phyloP scores from a whole-genome alignment of 2,329 filamentous ascomycete genomes.

The Lachnellula occidentalis region DNA sequence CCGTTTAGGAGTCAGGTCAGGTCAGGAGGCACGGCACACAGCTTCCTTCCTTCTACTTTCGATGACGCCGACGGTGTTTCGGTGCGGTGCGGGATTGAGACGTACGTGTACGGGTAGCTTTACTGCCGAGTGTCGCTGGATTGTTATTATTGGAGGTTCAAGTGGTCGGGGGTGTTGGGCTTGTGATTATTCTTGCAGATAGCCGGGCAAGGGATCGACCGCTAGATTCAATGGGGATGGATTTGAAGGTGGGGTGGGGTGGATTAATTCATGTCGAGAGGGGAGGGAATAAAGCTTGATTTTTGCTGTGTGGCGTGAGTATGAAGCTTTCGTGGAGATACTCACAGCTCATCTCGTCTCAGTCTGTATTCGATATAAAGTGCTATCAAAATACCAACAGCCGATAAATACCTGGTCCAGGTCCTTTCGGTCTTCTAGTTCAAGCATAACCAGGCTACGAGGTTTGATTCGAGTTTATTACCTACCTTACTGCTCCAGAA shows the following conservation, averaged over 20 bases:
- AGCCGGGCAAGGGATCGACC: conserved; percentile 2
- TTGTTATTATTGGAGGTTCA: not conserved
- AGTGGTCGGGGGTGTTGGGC: not conserved
- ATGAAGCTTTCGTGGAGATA: not conserved
- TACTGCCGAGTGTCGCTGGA: not conserved
- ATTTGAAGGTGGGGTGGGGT: not conserved
- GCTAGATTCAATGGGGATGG: not conserved
- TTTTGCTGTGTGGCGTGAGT: not conserved
- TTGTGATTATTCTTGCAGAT: not conserved
- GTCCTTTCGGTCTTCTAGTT: not conserved
- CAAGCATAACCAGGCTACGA: not conserved
- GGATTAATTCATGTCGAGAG: not conserved
- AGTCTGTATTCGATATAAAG: not conserved
- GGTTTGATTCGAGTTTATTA: no score
- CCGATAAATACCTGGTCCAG: not conserved
- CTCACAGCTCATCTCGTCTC: not conserved
- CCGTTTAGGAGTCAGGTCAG: not conserved
- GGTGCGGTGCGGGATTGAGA: not conserved
- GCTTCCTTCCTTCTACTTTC: not conserved
- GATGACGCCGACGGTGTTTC: conserved; percentile 1
- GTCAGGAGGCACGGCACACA: not conserved
- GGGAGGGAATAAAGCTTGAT: not conserved
- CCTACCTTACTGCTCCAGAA: no score
- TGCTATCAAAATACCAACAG: not conserved
- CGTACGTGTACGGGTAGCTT: not conserved